Evolutionary conservation across 2,329 filamentous ascomycete genomes (phyloP), one percentile per base, ranked within the genome.

Genomic region (Emericellopsis atlantica): DNA sequence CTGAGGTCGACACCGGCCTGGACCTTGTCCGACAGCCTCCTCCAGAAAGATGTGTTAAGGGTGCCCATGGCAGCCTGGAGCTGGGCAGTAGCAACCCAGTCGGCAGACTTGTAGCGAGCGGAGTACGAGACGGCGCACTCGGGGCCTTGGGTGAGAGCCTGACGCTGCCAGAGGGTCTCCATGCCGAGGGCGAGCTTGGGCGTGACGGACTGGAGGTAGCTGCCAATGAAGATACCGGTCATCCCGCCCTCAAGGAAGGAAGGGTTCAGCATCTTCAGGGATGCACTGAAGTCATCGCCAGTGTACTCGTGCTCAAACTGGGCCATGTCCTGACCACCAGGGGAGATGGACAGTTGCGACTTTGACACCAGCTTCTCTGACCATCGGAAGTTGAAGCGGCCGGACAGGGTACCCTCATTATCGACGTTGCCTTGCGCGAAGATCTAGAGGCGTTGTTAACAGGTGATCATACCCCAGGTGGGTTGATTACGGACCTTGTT

Each of bases 391-490:
- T 98, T 98, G 69, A 90, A 89, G 59, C 90, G 82, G 41, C 85
- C 86, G 46, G 81, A 83, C 51, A 98, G 76, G 50, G 82, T 76
- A 46, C 89, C 84, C 56, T 95, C 88, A 59, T 92, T 95, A 62
- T 96, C 90, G 60, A 96, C 66, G 60, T 87, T 95, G 51, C 84
- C 92, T 76, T 98, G 92, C 64, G 92, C 79, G 63, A 98, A 95
- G 44, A 94, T 75, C 90, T 96, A 51, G 45, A 31, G 26, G 24
- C 18, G 7, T 9, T 15, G n/a, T 35, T 21, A 35, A 14, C n/a
- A 10, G 18, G 8, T 8, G n/a, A 15, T 15, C 32, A 15, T 21
- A n/a, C 4, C 18, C n/a, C 9, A 35, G n/a, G n/a, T 21, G 32
- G 32, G n/a, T 21, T 35, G n/a, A 35, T 32, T 15, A 39, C 51